Conservation (phyloP, 2,329 filamentous ascomycete species). For the Pleoardoris graminearum region DNA sequence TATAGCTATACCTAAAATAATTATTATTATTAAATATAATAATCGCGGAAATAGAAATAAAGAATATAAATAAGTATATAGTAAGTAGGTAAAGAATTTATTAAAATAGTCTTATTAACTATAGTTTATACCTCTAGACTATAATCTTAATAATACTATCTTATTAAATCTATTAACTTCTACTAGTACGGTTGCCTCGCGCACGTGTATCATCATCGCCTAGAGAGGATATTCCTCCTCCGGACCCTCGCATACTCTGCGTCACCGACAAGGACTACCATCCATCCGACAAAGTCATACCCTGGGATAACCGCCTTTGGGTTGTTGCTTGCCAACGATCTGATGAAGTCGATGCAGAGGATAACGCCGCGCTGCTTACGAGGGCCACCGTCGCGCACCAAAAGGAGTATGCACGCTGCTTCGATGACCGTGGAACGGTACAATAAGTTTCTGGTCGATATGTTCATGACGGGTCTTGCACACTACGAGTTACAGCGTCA, state of each 20-base stretch:
- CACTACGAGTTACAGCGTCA: neutral
- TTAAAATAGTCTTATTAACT: too few relatives aligned
- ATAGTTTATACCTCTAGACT: too few relatives aligned
- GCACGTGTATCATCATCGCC: too few relatives aligned
- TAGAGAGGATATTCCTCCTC: neutral
- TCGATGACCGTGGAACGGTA: neutral
- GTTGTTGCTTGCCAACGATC: neutral
- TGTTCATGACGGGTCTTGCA: neutral
- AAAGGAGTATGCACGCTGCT: neutral
- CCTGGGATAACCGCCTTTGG: conserved; percentile 1
- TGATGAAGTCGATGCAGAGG: neutral
- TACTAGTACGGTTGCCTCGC: too few relatives aligned
- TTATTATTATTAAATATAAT: too few relatives aligned
- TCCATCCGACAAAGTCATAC: neutral
- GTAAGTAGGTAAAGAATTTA: too few relatives aligned
- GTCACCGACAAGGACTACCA: neutral
- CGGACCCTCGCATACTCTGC: neutral
- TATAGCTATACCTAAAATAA: too few relatives aligned
- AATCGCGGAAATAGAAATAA: too few relatives aligned
- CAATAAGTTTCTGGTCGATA: neutral
- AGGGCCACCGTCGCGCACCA: neutral
- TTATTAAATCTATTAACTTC: too few relatives aligned
- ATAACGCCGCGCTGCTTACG: neutral
- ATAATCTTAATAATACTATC: too few relatives aligned
- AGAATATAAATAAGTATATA: neutral